Conservation (phyloP, 2,329 filamentous ascomycete genomes). For the Talaromyces sp. region DNA sequence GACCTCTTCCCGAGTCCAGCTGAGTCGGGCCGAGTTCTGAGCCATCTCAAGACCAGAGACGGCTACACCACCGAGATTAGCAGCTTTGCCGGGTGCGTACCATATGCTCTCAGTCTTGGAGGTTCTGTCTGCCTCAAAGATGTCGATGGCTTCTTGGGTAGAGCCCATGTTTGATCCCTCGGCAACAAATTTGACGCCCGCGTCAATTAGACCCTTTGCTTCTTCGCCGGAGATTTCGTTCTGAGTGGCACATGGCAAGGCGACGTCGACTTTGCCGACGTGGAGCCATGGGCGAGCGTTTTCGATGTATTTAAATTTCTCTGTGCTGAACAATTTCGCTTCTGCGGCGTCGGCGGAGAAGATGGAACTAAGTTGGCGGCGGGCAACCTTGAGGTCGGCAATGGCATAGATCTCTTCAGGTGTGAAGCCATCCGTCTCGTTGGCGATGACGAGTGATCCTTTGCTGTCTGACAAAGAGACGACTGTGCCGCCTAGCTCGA, state of each 20-base stretch:
- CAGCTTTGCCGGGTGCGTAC: slow-evolving; percentile 96
- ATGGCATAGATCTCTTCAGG: slow-evolving; percentile 76
- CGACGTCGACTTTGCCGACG: slow-evolving; percentile 84
- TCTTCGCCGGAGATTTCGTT: slow-evolving; percentile 95
- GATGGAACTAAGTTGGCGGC: slow-evolving; percentile 75
- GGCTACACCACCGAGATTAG: slow-evolving; percentile 95
- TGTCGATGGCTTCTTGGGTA: slow-evolving; percentile 89
- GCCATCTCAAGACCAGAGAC: slow-evolving; percentile 99
- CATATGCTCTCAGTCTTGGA: slow-evolving; percentile 73
- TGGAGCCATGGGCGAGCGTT: slow-evolving; percentile 89
- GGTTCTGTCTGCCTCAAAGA: slow-evolving; percentile 76
- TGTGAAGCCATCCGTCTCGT: slow-evolving; percentile 62
- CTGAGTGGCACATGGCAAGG: slow-evolving; percentile 89
- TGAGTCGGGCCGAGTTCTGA: slow-evolving; percentile 85
- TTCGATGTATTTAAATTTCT: slow-evolving; percentile 76
- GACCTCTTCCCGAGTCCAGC: slow-evolving; percentile 86
- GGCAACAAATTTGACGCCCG: slow-evolving; percentile 79
- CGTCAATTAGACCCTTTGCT: slow-evolving; percentile 73
- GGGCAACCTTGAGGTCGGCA: slow-evolving; percentile 79
- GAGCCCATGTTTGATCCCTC: slow-evolving; percentile 99
- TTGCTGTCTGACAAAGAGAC: slow-evolving; percentile 91
- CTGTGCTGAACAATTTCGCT: slow-evolving; percentile 29
- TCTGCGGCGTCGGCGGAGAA: slow-evolving; percentile 53
- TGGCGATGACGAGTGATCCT: slow-evolving; percentile 73
- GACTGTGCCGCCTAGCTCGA: slow-evolving; percentile 90